Evolutionary conservation across 805 yeast species (phyloP), one percentile per base, ranked within the genome.

Genomic region (Saturnispora bothae): DNA sequence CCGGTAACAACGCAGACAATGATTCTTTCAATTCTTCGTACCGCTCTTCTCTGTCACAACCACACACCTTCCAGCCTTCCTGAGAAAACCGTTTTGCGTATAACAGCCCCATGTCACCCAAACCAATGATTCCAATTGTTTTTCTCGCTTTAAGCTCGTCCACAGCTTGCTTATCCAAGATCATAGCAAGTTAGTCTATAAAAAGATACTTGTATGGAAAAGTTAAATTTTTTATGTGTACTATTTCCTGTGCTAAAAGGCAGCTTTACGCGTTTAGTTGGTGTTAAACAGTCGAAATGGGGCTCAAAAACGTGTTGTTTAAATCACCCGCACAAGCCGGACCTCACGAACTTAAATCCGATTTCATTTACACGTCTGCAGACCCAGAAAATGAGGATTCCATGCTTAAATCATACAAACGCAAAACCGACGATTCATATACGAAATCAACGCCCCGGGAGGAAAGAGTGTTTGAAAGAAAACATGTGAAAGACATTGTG

Each of bases 91-190:
- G 61, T 16, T 69, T 65, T 40, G 97, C 96, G 53, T 92, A 92
- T 50, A 92, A 61, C 27, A 73, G 63, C 6, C 98, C 98, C 98
- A 92, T 92, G 57, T 89, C 97, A 22, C 98, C 98, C 26, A 89
- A 70, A 3, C 98, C 98, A 43, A 92, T 88, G 46, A 92, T 82
- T 2, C 98, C 98, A 33, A 92, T 71, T 16, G 65, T 66, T 53
- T 79, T 80, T 16, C 64, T 45, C 12, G 39, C 32, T 23, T 57
- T 43, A 18, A 48, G 42, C 19, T 41, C 28, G 16, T 41, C 38
- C 4, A 53, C 47, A 20, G 43, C 41, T 3, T 33, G 41, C 1
- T 27, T 40, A 15, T 48, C 31, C n/a, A 44, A 36, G 8, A 52
- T 43, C 48, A 44, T 50, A 22, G n/a, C n/a, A n/a, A n/a, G n/a